phyloP scores from a whole-genome alignment of 2,329 filamentous ascomycete genomes.

The Bipolaris cookei region DNA sequence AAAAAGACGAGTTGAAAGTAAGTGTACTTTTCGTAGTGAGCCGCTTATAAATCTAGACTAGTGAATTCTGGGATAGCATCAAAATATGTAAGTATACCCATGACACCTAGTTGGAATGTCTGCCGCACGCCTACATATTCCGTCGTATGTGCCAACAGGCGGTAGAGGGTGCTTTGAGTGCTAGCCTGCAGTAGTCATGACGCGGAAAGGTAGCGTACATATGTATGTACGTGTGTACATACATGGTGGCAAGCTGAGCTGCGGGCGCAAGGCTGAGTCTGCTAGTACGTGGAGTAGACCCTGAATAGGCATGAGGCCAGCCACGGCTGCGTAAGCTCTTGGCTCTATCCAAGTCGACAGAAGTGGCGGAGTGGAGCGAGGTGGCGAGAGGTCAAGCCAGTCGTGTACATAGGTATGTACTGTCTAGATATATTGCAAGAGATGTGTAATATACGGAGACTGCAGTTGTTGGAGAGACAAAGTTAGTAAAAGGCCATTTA shows the following conservation, averaged over 20 bases:
- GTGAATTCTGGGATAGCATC: no score
- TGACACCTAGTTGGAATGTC: no score
- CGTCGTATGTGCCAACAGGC: no score
- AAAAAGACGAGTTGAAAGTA: no score
- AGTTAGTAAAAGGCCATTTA: no score
- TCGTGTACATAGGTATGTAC: neutral
- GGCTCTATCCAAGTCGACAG: neutral
- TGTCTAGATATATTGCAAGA: neutral
- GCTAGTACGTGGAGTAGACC: conserved; percentile 17
- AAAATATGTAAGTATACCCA: no score
- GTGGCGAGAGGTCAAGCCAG: neutral
- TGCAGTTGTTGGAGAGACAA: no score
- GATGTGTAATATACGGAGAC: neutral
- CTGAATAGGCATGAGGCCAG: conserved; percentile 12
- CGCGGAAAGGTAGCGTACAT: conserved; percentile 20
- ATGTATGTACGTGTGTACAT: conserved; percentile 22
- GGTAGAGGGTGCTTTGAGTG: neutral
- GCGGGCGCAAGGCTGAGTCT: conserved; percentile 25
- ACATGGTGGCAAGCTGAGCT: conserved; percentile 27
- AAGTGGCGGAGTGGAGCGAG: neutral
- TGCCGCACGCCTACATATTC: no score
- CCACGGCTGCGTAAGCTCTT: conserved; percentile 13
- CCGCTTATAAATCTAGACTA: no score
- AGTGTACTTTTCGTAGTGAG: no score
- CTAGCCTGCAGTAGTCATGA: conserved; percentile 9